A percentile compares a stretch with the other conserved stretches of the same genome.
phyloP scores from a whole-genome alignment of 2,329 filamentous ascomycete species.

The Allantophomopsis cytisporea region DNA sequence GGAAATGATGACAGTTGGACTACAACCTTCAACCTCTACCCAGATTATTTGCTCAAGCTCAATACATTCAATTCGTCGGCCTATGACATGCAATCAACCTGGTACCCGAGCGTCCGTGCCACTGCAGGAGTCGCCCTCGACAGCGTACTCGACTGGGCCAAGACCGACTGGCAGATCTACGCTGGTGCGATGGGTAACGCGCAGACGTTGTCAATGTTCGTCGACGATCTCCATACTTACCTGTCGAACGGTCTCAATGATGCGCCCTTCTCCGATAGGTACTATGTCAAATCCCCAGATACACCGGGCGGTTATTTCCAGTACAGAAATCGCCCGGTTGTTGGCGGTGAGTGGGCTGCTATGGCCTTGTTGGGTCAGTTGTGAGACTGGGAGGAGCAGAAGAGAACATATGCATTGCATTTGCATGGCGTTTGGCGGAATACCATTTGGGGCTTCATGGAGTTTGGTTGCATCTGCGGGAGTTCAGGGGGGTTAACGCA shows the following conservation, averaged over 20 bases:
- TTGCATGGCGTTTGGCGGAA: too few species aligned
- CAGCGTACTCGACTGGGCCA: constrained; percentile 23
- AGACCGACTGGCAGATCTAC: constrained; percentile 30
- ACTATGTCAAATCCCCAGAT: background rate
- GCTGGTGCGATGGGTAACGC: background rate
- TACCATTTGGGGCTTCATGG: too few species aligned
- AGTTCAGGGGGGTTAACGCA: too few species aligned
- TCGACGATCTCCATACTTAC: constrained; percentile 3
- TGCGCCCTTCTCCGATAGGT: constrained; percentile 5
- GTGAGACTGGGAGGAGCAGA: background rate
- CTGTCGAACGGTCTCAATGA: constrained; percentile 4
- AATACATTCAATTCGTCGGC: constrained; percentile 20
- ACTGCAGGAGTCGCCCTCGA: constrained; percentile 25
- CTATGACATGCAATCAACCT: constrained; percentile 21
- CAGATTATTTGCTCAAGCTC: constrained; percentile 23
- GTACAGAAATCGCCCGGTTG: background rate
- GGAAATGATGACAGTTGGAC: constrained; percentile 19
- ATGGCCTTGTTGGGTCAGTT: background rate
- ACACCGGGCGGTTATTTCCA: background rate
- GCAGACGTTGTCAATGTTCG: constrained; percentile 2
- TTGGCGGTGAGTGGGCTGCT: background rate
- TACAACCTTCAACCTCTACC: constrained; percentile 25
- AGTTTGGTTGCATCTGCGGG: too few species aligned
- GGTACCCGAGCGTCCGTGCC: constrained; percentile 21
- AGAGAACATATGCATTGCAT: too few species aligned